Base-by-base conservation (phyloP, 164 flowering plant species). In the Berberis thunbergii region DNA sequence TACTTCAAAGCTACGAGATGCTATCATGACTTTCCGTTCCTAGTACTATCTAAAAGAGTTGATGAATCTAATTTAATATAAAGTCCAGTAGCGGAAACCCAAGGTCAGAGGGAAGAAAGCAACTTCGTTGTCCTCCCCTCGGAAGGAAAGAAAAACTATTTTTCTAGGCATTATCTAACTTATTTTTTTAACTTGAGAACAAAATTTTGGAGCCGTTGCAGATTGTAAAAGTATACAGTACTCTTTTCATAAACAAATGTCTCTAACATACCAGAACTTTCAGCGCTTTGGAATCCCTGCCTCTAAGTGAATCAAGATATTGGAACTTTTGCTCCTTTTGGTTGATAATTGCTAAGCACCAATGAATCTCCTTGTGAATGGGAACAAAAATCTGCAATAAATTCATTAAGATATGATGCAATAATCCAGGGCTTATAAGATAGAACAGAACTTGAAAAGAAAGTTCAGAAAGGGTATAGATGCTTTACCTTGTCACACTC, bases 331-430 rank as follows among this genome's bases (percentile, higher is more conserved):
- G 61, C 40, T 91, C 98, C 72, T 81, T 86, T 74, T 76, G 79
- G 71, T 87, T 86, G 60, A 94, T 88, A 57, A 94, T 78, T 41
- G 93, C 97, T 73, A 94, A 77, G 73, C 93, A 86, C 98, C 98
- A 94, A 67, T 94, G 98, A 60, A 81, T 61, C 70, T 87, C 80
- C 73, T 78, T 75, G 78, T 94, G 98, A 68, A 94, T 80, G 1
- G 98, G 98, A 58, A 91, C 87, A 79, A 94, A 94, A 65, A 94
- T 87, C 98, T 94, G 80, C 60, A 67, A 49, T 13, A 54, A 65
- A 11, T 26, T 26, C 26, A 67, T 54, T 26, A 40, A 67, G 52
- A n/a, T 57, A 58, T 62, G 43, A 12, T 7, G 61, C 50, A 8
- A 55, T 64, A 60, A 57, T 8, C 49, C 57, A 40, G 58, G 3